A percentile compares a stretch with the other conserved stretches of the same genome.
Evolutionary conservation across 352 stramenopile genomes (phyloP).

Genomic region (Pythium inflatum): DNA sequence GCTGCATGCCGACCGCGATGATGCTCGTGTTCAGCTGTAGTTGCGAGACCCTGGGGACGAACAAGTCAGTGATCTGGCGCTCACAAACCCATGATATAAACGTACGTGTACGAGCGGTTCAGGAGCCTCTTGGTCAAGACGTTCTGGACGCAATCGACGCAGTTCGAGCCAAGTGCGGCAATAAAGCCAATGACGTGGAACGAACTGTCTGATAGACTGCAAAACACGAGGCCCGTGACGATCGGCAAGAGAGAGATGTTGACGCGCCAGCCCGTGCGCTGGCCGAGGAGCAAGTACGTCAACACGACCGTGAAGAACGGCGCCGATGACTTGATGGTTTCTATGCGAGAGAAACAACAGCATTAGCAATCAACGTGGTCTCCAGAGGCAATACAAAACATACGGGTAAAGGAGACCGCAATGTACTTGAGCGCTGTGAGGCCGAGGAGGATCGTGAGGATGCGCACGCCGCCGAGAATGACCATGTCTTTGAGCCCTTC

Average conservation of each 20-base stretch:
- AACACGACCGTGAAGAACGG: slow-evolving; percentile 92
- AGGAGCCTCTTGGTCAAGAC: slow-evolving; percentile 90
- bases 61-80: too few relatives aligned
- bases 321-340: slow-evolving; percentile 93
- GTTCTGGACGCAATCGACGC: slow-evolving; percentile 93
- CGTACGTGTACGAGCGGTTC: slow-evolving; percentile 78
- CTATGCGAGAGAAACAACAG: slow-evolving; percentile 28
- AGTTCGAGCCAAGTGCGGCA: slow-evolving; percentile 89
- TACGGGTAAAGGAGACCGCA: slow-evolving; percentile 89
- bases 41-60: slow-evolving; percentile 60
- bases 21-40: slow-evolving; percentile 92
- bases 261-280: slow-evolving; percentile 82
- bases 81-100: neutral
- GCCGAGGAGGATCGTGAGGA: slow-evolving; percentile 87
- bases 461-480: slow-evolving; percentile 77
- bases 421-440: slow-evolving; percentile 93
- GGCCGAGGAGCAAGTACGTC: slow-evolving; percentile 81
- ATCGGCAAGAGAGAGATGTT: slow-evolving; percentile 89
- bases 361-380: neutral
- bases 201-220: slow-evolving; percentile 83
- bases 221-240: slow-evolving; percentile 83
- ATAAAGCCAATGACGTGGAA: slow-evolving; percentile 91
- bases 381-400: too few relatives aligned
- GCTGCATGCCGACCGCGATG: slow-evolving; percentile 82
- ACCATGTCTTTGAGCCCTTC: slow-evolving; percentile 85